Evolutionary conservation across 23 red algal species (phyloP).

Genomic region (Gracilaria domingensis): DNA sequence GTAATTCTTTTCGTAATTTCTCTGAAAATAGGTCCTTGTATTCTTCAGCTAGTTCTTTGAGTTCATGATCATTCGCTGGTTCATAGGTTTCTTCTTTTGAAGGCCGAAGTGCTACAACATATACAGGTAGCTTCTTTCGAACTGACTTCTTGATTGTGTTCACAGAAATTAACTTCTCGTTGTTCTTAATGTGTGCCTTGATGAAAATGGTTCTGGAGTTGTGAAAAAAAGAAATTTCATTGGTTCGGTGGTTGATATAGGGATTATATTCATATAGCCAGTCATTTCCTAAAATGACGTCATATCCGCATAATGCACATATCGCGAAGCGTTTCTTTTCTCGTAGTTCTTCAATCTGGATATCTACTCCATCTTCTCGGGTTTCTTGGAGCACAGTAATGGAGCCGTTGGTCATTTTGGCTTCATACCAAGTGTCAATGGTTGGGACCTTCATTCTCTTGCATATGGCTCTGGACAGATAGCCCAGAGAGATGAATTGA

Average conservation of each 20-base stretch:
- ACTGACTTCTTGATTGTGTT: neutral
- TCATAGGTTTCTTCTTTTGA: neutral
- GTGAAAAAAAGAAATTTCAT: neutral
- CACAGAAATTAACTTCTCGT: neutral
- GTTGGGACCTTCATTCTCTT: neutral
- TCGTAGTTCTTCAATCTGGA: neutral
- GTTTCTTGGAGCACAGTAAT: conserved; percentile 2
- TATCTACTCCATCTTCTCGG: neutral
- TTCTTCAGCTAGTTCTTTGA: neutral
- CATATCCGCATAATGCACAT: conserved; percentile 26
- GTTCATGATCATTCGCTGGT: neutral
- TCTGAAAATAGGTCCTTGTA: conserved; percentile 21
- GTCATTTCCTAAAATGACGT: conserved; percentile 34
- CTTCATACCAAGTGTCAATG: neutral
- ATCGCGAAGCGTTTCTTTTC: neutral
- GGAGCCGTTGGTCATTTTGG: conserved; percentile 9
- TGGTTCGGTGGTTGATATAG: conserved; percentile 18
- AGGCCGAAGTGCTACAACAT: neutral
- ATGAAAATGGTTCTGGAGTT: neutral
- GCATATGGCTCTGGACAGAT: neutral
- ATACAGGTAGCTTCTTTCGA: conserved; percentile 5
- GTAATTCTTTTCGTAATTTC: conserved; percentile 33
- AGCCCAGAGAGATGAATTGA: no score
- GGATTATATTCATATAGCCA: conserved; percentile 21
- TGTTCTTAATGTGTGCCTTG: neutral